A percentile compares a stretch with the other conserved stretches of the same genome.
These are phyloP conservation scores for Cucurbita pepo DNA, from an alignment of 306 rosid species.

Conservation along the genomic window DNA sequence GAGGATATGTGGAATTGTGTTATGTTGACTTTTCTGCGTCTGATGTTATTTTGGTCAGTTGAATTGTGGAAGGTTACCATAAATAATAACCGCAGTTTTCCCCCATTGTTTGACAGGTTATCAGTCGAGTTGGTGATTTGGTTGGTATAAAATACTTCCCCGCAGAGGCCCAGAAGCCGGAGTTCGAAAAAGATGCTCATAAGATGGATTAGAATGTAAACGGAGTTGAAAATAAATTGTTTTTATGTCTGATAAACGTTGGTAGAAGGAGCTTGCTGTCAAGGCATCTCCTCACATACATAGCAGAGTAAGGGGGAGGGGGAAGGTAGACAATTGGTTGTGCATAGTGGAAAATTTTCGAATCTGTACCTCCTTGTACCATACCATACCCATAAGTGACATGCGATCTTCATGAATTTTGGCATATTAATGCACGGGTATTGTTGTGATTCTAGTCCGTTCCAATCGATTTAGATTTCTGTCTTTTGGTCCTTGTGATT, in stretches of 20 bases:
- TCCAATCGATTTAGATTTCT: background rate
- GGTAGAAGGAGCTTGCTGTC: background rate
- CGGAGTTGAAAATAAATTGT: background rate
- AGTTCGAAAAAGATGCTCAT: slow-evolving; percentile 5
- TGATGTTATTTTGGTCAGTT: background rate
- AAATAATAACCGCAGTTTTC: background rate
- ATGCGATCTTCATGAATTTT: background rate
- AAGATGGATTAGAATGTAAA: slow-evolving; percentile 13
- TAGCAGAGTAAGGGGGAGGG: background rate
- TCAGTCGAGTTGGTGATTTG: slow-evolving; percentile 63
- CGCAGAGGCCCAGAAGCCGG: slow-evolving; percentile 48
- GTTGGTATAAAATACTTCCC: slow-evolving; percentile 86
- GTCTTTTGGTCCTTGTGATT: background rate
- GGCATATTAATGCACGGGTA: background rate
- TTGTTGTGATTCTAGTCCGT: background rate
- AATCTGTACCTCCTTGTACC: background rate
- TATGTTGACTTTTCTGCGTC: background rate
- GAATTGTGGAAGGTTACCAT: background rate
- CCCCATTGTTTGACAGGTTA: slow-evolving; percentile 30
- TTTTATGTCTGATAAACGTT: background rate
- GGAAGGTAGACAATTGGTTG: background rate
- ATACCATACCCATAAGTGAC: background rate
- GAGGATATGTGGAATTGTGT: background rate
- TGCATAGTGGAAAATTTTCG: background rate
- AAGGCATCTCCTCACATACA: background rate